Evolutionary conservation across 768 basidiomycete genomes (phyloP).

Genomic region (Mycena olivaceomarginata): DNA sequence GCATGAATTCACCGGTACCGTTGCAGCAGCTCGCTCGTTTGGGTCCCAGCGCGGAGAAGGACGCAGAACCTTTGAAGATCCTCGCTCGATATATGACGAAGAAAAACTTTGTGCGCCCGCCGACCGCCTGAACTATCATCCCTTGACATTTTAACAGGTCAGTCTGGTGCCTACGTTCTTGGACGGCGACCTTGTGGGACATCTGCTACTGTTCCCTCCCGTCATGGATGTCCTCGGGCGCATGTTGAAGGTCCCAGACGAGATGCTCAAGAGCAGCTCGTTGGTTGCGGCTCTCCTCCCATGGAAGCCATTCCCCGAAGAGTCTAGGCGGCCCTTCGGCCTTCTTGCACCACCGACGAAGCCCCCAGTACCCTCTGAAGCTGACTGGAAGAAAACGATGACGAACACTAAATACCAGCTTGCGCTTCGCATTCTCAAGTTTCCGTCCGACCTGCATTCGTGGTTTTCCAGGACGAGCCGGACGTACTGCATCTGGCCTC

Average conservation of each 20-base stretch:
- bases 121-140: constrained; percentile 23
- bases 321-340: constrained; percentile 49
- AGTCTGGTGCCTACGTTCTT: constrained; percentile 68
- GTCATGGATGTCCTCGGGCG: constrained; percentile 56
- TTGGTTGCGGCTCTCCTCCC: constrained; percentile 70
- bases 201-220: constrained; percentile 74
- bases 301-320: constrained; percentile 61
- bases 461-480: constrained; percentile 62
- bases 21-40: constrained; percentile 74
- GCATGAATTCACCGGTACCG: constrained; percentile 48
- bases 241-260: constrained; percentile 63
- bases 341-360: constrained; percentile 3
- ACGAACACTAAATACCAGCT: constrained; percentile 56
- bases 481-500: constrained; percentile 71
- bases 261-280: constrained; percentile 52
- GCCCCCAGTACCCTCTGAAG: constrained; percentile 35
- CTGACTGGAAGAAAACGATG: constrained; percentile 46
- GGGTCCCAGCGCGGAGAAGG: constrained; percentile 60
- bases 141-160: constrained; percentile 58
- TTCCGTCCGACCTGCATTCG: constrained; percentile 69
- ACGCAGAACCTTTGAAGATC: constrained; percentile 61
- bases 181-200: constrained; percentile 68
- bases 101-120: constrained; percentile 65
- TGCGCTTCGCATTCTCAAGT: constrained; percentile 65
- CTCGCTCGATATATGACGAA: constrained; percentile 68